Evolutionary conservation across 495 filamentous ascomycete genomes (phyloP).

Genomic region (Chaetomidium leptoderma): DNA sequence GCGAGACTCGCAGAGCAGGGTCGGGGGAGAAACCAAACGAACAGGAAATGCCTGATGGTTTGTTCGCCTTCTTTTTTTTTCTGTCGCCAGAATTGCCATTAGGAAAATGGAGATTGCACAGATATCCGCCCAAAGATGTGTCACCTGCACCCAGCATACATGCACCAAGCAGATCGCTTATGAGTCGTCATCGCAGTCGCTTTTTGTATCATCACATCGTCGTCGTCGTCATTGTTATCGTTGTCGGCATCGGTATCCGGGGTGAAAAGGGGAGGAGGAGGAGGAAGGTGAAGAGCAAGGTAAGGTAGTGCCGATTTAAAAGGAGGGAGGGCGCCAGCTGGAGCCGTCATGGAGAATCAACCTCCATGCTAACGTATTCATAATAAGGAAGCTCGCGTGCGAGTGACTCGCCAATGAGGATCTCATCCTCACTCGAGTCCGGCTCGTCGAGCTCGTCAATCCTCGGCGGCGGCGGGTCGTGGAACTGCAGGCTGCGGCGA

Average conservation of each 20-base stretch:
- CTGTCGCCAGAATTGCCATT: neutral
- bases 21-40: too few relatives aligned
- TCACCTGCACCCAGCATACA: conserved; percentile 6
- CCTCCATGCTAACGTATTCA: conserved; percentile 42
- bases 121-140: conserved; percentile 8
- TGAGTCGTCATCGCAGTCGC: neutral
- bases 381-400: conserved; percentile 49
- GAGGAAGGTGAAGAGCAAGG: neutral
- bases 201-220: conserved; percentile 12
- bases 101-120: neutral
- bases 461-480: conserved; percentile 44
- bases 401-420: conserved; percentile 40
- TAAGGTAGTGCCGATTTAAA: neutral
- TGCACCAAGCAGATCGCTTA: neutral
- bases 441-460: conserved; percentile 53
- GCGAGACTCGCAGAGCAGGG: too few relatives aligned
- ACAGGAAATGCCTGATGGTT: too few relatives aligned
- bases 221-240: conserved; percentile 14
- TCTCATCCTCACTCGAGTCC: conserved; percentile 46
- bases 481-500: conserved; percentile 47
- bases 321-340: neutral
- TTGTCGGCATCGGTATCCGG: neutral
- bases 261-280: neutral
- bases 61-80: neutral
- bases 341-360: conserved; percentile 40